Evolutionary conservation across 1,139 yeast species (phyloP).

Genomic region (Candida gigantensis): DNA sequence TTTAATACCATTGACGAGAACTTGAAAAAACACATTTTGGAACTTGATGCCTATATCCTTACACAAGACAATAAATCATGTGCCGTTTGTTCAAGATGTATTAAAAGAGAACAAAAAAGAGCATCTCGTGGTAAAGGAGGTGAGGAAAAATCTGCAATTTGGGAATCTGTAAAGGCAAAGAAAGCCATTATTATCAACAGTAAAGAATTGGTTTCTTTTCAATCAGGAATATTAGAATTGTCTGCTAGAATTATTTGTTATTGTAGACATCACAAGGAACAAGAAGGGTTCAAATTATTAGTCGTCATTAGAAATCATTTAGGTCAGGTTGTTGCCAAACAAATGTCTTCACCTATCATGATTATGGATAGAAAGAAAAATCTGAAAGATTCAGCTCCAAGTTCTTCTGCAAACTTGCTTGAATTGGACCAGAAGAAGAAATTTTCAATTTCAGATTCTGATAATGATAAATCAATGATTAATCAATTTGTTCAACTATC

Average conservation of each 20-base stretch:
- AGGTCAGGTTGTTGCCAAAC: constrained; percentile 70
- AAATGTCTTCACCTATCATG: constrained; percentile 72
- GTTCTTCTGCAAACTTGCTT: constrained; percentile 23
- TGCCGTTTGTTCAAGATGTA: constrained; percentile 82
- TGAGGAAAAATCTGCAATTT: constrained; percentile 21
- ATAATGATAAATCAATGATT: constrained; percentile 12
- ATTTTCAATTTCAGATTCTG: constrained; percentile 12
- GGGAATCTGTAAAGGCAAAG: constrained; percentile 76
- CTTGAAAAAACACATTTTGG: constrained; percentile 54
- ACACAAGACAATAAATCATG: constrained; percentile 60
- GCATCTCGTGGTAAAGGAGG: constrained; percentile 86
- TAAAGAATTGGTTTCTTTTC: constrained; percentile 79
- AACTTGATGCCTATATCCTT: constrained; percentile 66
- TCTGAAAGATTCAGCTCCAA: constrained; percentile 10
- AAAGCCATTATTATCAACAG: constrained; percentile 89
- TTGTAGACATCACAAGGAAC: constrained; percentile 90
- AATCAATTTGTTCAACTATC: constrained; percentile 39
- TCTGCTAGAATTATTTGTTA: constrained; percentile 91
- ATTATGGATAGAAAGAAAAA: constrained; percentile 91
- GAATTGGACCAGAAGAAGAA: constrained; percentile 12
- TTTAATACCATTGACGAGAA: constrained; percentile 44
- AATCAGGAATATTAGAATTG: constrained; percentile 59
- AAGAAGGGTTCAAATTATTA: constrained; percentile 74
- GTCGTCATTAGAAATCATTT: constrained; percentile 65
- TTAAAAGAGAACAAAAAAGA: constrained; percentile 87